Evolutionary conservation across 352 stramenopile genomes (phyloP).

Genomic region (Globisporangium cylindrosporum): DNA sequence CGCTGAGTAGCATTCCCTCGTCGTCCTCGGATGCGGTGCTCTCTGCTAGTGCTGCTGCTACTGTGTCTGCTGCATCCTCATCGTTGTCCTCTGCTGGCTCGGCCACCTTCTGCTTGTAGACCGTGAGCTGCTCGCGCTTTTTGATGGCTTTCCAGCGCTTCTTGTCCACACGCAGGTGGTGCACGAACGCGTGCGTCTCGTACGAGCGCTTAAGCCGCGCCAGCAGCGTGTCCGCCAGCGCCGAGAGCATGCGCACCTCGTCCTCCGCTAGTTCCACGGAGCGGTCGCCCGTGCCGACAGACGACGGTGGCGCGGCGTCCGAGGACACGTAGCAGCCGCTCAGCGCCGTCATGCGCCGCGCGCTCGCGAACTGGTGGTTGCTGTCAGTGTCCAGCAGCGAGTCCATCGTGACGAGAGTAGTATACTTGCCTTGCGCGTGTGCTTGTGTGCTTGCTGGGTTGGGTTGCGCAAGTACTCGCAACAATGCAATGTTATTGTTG

Average conservation of each 20-base stretch:
- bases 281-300: slow-evolving; percentile 1
- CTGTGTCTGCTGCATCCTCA: slow-evolving; percentile 3
- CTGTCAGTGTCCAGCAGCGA: slow-evolving; percentile 11
- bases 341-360: slow-evolving; percentile 1
- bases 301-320: slow-evolving; percentile 12
- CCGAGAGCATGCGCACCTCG: slow-evolving; percentile 41
- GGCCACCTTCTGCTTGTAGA: slow-evolving; percentile 44
- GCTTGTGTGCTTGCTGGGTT: not conserved
- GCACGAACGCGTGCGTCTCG: slow-evolving; percentile 25
- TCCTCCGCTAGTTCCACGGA: slow-evolving; percentile 43
- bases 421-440: not conserved
- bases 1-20: not conserved
- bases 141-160: slow-evolving; percentile 68
- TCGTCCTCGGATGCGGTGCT: not conserved
- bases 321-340: not conserved
- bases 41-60: slow-evolving; percentile 3
- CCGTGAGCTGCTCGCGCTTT: slow-evolving; percentile 52
- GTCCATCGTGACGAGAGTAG: slow-evolving; percentile 6
- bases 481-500: slow-evolving; percentile 8
- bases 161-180: slow-evolving; percentile 29
- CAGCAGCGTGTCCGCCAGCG: slow-evolving; percentile 38
- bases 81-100: not conserved
- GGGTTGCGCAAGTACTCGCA: not conserved
- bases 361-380: slow-evolving; percentile 6
- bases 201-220: slow-evolving; percentile 36